Conservation (phyloP, 2,329 filamentous ascomycete genomes). For the Pyrenophora tritici-repentis region DNA sequence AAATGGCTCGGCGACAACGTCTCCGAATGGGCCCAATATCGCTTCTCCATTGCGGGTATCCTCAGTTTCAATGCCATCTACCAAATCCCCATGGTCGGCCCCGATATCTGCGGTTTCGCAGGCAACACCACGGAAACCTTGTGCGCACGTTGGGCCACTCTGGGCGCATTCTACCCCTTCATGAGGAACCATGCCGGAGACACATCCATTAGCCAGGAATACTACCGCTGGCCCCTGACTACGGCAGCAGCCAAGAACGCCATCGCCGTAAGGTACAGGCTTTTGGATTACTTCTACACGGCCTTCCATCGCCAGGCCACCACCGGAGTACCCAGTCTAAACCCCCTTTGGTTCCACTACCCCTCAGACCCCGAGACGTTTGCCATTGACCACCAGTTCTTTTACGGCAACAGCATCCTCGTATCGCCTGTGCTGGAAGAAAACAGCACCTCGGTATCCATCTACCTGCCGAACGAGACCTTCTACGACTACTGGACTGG, state of each 20-base stretch:
- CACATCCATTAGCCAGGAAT: constrained; percentile 65
- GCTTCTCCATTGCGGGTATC: constrained; percentile 47
- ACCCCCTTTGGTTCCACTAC: constrained; percentile 74
- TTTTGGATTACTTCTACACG: constrained; percentile 80
- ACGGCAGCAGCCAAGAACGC: constrained; percentile 67
- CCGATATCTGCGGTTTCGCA: constrained; percentile 76
- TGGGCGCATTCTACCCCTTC: constrained; percentile 76
- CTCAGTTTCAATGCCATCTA: constrained; percentile 53
- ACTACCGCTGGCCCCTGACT: constrained; percentile 55
- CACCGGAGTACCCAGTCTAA: constrained; percentile 67
- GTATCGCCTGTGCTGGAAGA: constrained; percentile 62
- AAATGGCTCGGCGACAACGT: constrained; percentile 64
- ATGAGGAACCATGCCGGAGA: constrained; percentile 72
- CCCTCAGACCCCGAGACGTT: constrained; percentile 60
- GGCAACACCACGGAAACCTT: constrained; percentile 69
- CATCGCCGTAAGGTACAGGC: constrained; percentile 71
- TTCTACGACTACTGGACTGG: constrained; percentile 67
- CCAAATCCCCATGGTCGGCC: constrained; percentile 54
- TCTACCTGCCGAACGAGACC: constrained; percentile 62
- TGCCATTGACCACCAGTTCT: constrained; percentile 60
- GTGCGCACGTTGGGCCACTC: constrained; percentile 72
- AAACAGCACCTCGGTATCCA: constrained; percentile 57
- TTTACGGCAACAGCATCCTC: constrained; percentile 61
- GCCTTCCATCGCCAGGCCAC: constrained; percentile 64
- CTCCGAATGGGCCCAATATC: constrained; percentile 51